A percentile compares a stretch with the other conserved stretches of the same genome.
phyloP scores from a whole-genome alignment of 768 basidiomycete species.

The Leccinellum luteum region DNA sequence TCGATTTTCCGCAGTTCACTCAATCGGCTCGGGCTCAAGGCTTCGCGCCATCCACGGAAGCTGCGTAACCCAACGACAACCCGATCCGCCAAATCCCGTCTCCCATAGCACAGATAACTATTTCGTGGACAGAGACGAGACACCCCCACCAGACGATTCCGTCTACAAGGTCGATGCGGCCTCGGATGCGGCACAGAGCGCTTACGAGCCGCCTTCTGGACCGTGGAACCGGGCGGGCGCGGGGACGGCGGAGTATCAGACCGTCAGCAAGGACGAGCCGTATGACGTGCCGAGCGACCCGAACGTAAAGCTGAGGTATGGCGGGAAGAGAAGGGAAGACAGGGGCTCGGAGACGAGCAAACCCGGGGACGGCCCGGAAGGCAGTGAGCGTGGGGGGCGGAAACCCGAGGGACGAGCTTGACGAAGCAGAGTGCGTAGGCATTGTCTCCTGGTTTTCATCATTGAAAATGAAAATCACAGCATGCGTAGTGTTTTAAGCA shows the following conservation, averaged over 20 bases:
- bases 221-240: slow-evolving; percentile 43
- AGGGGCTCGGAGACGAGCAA: slow-evolving; percentile 36
- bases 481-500: background rate
- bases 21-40: background rate
- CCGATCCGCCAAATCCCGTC: slow-evolving; percentile 3
- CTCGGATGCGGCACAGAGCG: slow-evolving; percentile 44
- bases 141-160: slow-evolving; percentile 39
- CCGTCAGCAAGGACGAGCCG: slow-evolving; percentile 24
- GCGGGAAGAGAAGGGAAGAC: slow-evolving; percentile 19
- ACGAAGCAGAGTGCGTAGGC: background rate
- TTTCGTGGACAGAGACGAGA: slow-evolving; percentile 46
- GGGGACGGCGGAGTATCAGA: slow-evolving; percentile 30
- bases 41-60: slow-evolving; percentile 6
- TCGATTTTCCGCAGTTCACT: background rate
- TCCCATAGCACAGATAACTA: slow-evolving; percentile 43
- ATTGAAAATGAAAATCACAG: background rate
- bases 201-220: slow-evolving; percentile 49
- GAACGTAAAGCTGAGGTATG: slow-evolving; percentile 20
- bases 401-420: slow-evolving; percentile 27
- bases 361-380: slow-evolving; percentile 37
- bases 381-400: slow-evolving; percentile 36
- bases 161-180: slow-evolving; percentile 47
- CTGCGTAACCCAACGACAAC: background rate
- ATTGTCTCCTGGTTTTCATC: background rate
- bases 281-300: slow-evolving; percentile 15